phyloP scores from a whole-genome alignment of 352 stramenopile genomes.

The Thalassiosira delicatula region DNA sequence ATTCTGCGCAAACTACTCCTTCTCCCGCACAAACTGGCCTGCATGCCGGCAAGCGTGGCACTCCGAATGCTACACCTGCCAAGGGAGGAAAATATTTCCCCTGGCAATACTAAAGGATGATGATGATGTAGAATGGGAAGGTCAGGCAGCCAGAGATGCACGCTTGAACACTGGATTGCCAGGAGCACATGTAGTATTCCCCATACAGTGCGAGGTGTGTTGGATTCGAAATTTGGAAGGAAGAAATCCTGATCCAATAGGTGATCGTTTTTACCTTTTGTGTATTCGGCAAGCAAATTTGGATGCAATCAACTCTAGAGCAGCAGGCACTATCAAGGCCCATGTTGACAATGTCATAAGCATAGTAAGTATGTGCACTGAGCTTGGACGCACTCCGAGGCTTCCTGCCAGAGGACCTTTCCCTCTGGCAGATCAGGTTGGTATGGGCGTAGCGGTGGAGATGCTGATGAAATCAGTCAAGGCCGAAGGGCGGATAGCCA shows the following conservation, averaged over 20 bases:
- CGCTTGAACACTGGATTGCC: slow-evolving; percentile 11
- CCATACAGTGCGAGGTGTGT: slow-evolving; percentile 61
- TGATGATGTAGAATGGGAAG: slow-evolving; percentile 15
- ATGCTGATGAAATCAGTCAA: not conserved
- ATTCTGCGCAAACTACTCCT: slow-evolving; percentile 61
- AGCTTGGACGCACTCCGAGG: not conserved
- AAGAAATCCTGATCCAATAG: not conserved
- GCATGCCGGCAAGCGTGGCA: not conserved
- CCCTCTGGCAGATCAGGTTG: not conserved
- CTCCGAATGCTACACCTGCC: slow-evolving; percentile 5
- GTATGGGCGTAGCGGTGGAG: slow-evolving; percentile 3
- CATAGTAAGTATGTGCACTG: too few species aligned
- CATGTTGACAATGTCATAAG: too few species aligned
- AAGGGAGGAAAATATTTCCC: not conserved
- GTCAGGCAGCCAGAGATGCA: not conserved
- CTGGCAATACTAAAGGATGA: slow-evolving; percentile 7
- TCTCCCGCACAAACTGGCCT: slow-evolving; percentile 11
- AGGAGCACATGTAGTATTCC: slow-evolving; percentile 31
- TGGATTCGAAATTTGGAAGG: slow-evolving; percentile 31
- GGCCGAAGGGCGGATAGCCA: not conserved
- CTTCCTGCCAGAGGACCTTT: not conserved
- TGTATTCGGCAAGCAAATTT: slow-evolving; percentile 8
- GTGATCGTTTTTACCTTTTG: not conserved
- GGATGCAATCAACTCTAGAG: not conserved
- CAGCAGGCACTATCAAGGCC: not conserved